phyloP scores from a whole-genome alignment of 1,139 yeast genomes.

The Debaryomyces sp. region DNA sequence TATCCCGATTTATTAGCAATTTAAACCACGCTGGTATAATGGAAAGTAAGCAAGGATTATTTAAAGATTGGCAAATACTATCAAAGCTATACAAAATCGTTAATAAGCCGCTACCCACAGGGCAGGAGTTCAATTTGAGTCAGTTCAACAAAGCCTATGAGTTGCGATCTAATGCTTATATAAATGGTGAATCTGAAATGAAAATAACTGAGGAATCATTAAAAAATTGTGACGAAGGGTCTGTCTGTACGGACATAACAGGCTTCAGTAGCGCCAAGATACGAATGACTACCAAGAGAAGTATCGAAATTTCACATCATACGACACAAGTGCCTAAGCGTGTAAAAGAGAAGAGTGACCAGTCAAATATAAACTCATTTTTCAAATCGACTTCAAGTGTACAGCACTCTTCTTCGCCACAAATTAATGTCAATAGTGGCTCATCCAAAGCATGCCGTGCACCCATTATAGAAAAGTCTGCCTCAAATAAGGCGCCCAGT shows the following conservation, averaged over 20 bases:
- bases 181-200: constrained; percentile 16
- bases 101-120: constrained; percentile 11
- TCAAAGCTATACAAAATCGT: constrained; percentile 21
- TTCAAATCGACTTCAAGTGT: neutral
- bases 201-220: constrained; percentile 10
- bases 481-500: constrained; percentile 6
- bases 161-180: constrained; percentile 13
- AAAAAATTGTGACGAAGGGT: constrained; percentile 3
- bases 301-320: neutral
- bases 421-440: neutral
- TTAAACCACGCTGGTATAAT: neutral
- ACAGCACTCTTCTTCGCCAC: neutral
- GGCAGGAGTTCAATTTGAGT: constrained; percentile 60
- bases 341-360: neutral
- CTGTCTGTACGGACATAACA: neutral
- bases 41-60: constrained; percentile 19
- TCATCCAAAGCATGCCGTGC: neutral
- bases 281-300: neutral
- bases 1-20: constrained; percentile 34
- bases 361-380: constrained; percentile 1
- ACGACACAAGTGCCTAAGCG: neutral
- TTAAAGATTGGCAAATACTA: constrained; percentile 18
- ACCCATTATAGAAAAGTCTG: neutral
- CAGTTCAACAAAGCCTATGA: constrained; percentile 53
- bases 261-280: constrained; percentile 4